Conservation (phyloP, 306 rosid genomes). For the Inga laurina region DNA sequence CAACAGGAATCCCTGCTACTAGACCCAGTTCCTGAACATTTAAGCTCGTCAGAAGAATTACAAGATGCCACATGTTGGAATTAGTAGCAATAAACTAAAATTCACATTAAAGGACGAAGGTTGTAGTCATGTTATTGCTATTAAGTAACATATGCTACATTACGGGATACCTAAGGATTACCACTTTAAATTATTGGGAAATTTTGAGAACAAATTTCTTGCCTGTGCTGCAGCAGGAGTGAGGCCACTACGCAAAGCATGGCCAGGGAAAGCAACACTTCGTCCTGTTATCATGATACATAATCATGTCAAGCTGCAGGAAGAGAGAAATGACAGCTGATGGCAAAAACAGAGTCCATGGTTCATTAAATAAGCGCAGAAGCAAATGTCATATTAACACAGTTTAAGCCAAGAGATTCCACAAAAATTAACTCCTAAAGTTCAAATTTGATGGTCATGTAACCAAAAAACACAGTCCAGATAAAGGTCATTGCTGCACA, state of each 20-base stretch:
- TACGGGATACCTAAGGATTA: conserved; percentile 47
- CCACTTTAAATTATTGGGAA: conserved; percentile 54
- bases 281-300: conserved; percentile 72
- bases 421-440: conserved; percentile 6
- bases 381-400: conserved; percentile 8
- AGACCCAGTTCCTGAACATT: conserved; percentile 86
- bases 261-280: conserved; percentile 98
- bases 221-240: conserved; percentile 92
- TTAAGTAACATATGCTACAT: conserved; percentile 37
- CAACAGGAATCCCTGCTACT: conserved; percentile 89
- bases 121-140: conserved; percentile 28
- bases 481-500: conserved; percentile 9
- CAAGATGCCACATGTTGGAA: conserved; percentile 11
- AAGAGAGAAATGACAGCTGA: conserved; percentile 31
- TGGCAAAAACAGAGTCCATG: conserved; percentile 22
- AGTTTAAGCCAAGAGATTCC: conserved; percentile 15
- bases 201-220: conserved; percentile 59
- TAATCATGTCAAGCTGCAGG: conserved; percentile 41
- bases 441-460: conserved; percentile 24
- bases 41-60: conserved; percentile 26
- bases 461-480: background rate
- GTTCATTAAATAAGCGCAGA: conserved; percentile 11
- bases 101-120: conserved; percentile 30
- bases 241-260: conserved; percentile 95
- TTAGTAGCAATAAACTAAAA: conserved; percentile 36